These are phyloP conservation scores for Linum tenue DNA, from an alignment of 345 rosid genomes.

Conservation along the genomic window DNA sequence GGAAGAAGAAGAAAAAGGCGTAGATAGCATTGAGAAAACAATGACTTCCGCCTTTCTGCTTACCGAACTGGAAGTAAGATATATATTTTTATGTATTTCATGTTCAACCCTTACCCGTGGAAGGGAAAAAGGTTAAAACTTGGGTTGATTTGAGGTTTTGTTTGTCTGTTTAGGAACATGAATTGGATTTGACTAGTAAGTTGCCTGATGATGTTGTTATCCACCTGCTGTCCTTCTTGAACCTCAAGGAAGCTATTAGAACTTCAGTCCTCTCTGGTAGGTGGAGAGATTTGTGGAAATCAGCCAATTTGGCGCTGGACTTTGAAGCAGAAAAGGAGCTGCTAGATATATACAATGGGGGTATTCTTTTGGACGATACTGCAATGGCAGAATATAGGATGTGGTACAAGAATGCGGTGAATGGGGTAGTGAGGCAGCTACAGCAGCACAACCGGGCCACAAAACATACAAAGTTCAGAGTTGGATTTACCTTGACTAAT, in stretches of 20 bases:
- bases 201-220: slow-evolving; percentile 14
- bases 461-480: background rate
- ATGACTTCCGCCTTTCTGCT: no score
- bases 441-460: background rate
- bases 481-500: background rate
- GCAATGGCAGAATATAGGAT: no score
- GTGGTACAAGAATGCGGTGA: slow-evolving; percentile 7
- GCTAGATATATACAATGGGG: background rate
- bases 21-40: no score
- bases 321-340: background rate
- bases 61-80: no score
- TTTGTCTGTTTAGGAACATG: no score
- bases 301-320: background rate
- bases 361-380: no score
- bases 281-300: slow-evolving; percentile 17
- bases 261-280: slow-evolving; percentile 11
- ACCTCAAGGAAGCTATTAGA: slow-evolving; percentile 13
- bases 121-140: no score
- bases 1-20: no score
- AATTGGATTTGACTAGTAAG: background rate
- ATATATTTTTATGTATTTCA: no score
- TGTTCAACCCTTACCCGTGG: no score
- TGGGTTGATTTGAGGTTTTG: no score
- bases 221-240: slow-evolving; percentile 12
- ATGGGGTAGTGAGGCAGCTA: background rate